Base-by-base conservation (phyloP, 164 flowering plant genomes). In the Annona cherimola region DNA sequence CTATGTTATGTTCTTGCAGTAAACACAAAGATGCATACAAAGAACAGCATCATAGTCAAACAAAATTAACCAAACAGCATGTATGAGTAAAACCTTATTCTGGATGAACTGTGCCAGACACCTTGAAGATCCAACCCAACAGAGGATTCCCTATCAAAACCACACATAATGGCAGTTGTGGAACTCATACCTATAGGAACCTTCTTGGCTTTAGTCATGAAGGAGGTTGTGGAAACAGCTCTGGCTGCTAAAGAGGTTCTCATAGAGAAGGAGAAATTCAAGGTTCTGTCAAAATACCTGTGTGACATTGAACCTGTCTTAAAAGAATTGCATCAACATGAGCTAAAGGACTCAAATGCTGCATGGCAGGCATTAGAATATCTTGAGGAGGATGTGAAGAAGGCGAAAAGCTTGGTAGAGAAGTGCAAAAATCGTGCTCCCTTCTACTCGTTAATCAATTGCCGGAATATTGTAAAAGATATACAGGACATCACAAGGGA, bases 161-260 rank as follows among this genome's bases (percentile, higher is more conserved):
- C 16, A n/a, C 44, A 64, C 42, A 14, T 26, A 39, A 79, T 76
- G 80, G 42, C 78, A 64, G 45, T 67, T 70, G 45, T 75, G 50
- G 89, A 84, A 76, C 79, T 88, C 11, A 61, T 87, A 62, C 95
- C 95, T 0, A 81, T 90, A 3, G 95, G 95, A n/a, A 83, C 92
- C 6, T 67, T 87, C 45, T 79, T 90, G 78, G 78, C 90, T 44
- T 78, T 86, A 43, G 71, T 87, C 65, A 82, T 87, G 54, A 79
- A 69, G 55, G 85, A 88, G 79, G 85, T 88, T 46, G 26, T 87
- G 2, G 84, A 85, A 76, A 90, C 92, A 50, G 91, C 89, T 45
- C 69, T 76, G 69, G 91, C 92, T 54, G 95, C 95, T 39, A 84
- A 78, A 8, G 90, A 88, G 78, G 83, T 90, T 69, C 69, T 87